Evolutionary conservation across 2,329 filamentous ascomycete species (phyloP).

Genomic region (Pseudocercospora eumusae): DNA sequence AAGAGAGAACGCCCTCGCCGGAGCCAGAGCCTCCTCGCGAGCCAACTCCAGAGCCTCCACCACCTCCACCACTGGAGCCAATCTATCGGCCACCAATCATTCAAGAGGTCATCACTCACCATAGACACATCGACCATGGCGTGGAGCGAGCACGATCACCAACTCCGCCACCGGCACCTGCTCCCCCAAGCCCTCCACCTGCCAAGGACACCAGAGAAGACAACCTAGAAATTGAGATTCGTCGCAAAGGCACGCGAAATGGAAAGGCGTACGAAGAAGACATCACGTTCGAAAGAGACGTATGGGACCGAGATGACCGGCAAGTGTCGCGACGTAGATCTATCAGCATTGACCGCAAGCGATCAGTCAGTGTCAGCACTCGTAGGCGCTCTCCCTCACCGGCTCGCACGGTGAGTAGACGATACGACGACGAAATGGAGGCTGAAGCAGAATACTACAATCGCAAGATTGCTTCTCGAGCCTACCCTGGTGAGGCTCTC

Average conservation of each 20-base stretch:
- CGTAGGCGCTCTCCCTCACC: conserved; percentile 42
- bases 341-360: conserved; percentile 26
- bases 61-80: conserved; percentile 58
- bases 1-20: conserved; percentile 35
- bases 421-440: conserved; percentile 53
- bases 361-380: conserved; percentile 33
- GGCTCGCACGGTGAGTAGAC: conserved; percentile 24
- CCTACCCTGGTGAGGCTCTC: conserved; percentile 70
- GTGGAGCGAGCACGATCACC: conserved; percentile 52
- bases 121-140: conserved; percentile 80
- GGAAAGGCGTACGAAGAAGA: conserved; percentile 63
- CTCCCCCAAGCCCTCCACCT: conserved; percentile 52
- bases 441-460: conserved; percentile 63
- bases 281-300: conserved; percentile 62
- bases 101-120: conserved; percentile 86
- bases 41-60: conserved; percentile 52
- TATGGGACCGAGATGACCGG: conserved; percentile 42
- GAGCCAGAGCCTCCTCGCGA: conserved; percentile 47
- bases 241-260: conserved; percentile 51
- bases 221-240: conserved; percentile 59
- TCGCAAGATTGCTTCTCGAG: conserved; percentile 68
- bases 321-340: conserved; percentile 39
- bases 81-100: conserved; percentile 79
- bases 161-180: conserved; percentile 44
- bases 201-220: conserved; percentile 44